Conservation (phyloP, 2,329 filamentous ascomycete species). For the Ophiostoma tasmaniense region DNA sequence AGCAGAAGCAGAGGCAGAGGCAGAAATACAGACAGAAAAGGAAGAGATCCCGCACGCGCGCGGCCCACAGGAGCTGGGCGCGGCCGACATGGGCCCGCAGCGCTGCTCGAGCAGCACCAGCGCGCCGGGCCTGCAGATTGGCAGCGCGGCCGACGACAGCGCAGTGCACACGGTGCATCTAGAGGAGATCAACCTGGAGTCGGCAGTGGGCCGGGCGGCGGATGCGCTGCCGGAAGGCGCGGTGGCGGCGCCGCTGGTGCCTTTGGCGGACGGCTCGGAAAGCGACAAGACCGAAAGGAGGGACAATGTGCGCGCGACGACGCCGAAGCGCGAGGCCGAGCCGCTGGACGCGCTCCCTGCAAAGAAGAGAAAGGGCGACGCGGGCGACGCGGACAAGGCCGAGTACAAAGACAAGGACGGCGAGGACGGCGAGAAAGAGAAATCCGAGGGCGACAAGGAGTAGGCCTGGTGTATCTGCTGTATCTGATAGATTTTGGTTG, state of each 20-base stretch:
- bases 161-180: constrained; percentile 32
- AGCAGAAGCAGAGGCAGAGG: constrained; percentile 12
- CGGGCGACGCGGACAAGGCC: too few species aligned
- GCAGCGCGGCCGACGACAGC: constrained; percentile 26
- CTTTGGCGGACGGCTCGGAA: background rate
- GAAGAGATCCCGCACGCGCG: constrained; percentile 69
- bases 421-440: too few species aligned
- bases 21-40: constrained; percentile 27
- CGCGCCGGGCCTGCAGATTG: constrained; percentile 10
- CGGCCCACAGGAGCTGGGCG: constrained; percentile 76
- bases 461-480: background rate
- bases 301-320: constrained; percentile 22
- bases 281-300: constrained; percentile 12
- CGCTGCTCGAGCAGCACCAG: constrained; percentile 30
- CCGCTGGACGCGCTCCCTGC: constrained; percentile 29
- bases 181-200: constrained; percentile 51
- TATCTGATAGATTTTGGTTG: background rate
- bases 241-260: constrained; percentile 15
- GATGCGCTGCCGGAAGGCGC: constrained; percentile 21
- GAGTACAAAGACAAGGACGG: too few species aligned
- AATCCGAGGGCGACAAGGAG: background rate
- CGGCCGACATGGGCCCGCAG: constrained; percentile 78
- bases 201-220: constrained; percentile 48
- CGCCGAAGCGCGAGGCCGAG: constrained; percentile 48
- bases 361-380: constrained; percentile 46